Conservation (phyloP, 306 rosid species). For the Ammopiptanthus mongolicus region DNA sequence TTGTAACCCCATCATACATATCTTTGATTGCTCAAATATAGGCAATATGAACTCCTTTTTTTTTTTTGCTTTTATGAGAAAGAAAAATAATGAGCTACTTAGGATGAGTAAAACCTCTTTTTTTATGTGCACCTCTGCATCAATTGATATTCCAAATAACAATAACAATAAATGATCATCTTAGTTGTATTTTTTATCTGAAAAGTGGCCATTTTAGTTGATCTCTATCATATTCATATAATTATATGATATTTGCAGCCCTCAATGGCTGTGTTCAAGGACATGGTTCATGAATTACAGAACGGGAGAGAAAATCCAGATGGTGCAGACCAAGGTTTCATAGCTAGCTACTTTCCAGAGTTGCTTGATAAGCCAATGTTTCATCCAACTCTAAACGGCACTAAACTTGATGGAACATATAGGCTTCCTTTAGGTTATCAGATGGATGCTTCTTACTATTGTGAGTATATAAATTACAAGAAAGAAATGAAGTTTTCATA, state of each 20-base stretch:
- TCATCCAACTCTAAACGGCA: conserved; percentile 58
- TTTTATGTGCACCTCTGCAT: background rate
- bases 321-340: conserved; percentile 99
- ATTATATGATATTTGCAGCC: conserved; percentile 53
- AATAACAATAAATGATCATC: background rate
- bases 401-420: conserved; percentile 73
- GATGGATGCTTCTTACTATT: conserved; percentile 97
- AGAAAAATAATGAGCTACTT: background rate
- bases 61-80: background rate
- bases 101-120: background rate
- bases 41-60: too few species aligned
- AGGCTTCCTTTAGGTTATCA: conserved; percentile 96
- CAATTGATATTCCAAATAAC: background rate
- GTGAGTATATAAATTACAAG: conserved; percentile 35
- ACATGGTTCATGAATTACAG: conserved; percentile 65
- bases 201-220: background rate
- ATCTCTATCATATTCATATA: background rate
- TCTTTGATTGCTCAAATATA: too few species aligned
- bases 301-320: conserved; percentile 79
- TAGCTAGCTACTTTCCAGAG: conserved; percentile 81
- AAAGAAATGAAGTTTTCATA: background rate
- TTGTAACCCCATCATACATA: too few species aligned
- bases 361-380: conserved; percentile 82
- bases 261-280: conserved; percentile 64
- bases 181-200: background rate